Evolutionary conservation across 257 asterid genomes (phyloP), one percentile per base, ranked within the genome.

Genomic region (Solanum appendiculatum): DNA sequence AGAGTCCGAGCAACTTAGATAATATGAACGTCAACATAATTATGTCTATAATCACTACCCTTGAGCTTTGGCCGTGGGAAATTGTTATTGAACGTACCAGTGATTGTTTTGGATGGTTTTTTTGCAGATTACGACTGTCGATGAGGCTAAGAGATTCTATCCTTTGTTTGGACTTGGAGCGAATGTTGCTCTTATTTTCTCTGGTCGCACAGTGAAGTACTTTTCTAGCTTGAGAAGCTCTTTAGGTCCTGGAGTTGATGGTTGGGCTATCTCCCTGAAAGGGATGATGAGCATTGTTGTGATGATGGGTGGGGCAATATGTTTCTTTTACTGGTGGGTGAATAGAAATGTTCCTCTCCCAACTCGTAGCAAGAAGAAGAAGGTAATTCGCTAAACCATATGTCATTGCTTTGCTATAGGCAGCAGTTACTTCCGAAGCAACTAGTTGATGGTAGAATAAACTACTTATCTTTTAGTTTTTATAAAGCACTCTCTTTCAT

Each of bases 161-260:
- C 99, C 99, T 80, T 92, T 97, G 37, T 97, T 97, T 60, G 99
- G 99, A 42, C 98, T 97, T 51, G 99, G 99, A 77, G 99, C 99
- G 14, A 97, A 97, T 85, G 93, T 97, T 25, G 99, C 99, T 29
- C 99, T 97, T 85, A 54, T 97, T 89, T 97, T 97, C 95, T 97
- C 99, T 8, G 99, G 99, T 37, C 94, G 98, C 40, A 97, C 99
- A 0, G 99, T 97, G 84, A 97, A 97, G 90, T 97, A 97, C 90
- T 97, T 97, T 92, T 97, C 99, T 31, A 93, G 96, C 86, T 9
- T 97, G 95, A 92, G 99, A 88, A 88, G 91, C 86, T 91, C 89
- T 87, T 91, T 96, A 42, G 98, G 98, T 69, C 99, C 99, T 13
- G 99, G 99, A 16, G 95, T 97, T 74, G 99, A 97, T 91, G 99